Percentiles rank a stretch among this genome's conserved stretches.
phyloP scores from a whole-genome alignment of 176 grass and related monocot species.

The Dactylis glomerata region DNA sequence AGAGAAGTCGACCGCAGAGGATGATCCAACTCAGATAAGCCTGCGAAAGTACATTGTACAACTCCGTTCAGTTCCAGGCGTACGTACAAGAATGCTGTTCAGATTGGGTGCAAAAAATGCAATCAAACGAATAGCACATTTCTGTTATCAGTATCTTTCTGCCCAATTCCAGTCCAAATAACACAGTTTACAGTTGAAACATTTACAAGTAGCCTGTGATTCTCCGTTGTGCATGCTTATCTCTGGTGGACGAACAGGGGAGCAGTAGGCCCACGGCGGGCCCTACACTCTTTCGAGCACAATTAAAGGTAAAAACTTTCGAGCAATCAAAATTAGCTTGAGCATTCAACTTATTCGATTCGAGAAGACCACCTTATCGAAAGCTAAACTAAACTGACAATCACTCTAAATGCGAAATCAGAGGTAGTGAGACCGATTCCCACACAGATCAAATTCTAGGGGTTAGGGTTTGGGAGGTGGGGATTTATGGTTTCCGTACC shows the following conservation, averaged over 20 bases:
- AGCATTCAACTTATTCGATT: not conserved
- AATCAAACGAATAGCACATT: not conserved
- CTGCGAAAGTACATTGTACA: slow-evolving; percentile 4
- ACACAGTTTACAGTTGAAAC: not conserved
- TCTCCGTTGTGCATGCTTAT: not conserved
- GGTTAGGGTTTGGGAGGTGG: not conserved
- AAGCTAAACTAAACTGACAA: not conserved
- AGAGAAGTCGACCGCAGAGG: not conserved
- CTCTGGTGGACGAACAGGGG: not conserved
- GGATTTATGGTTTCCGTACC: not conserved
- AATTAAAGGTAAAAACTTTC: not conserved
- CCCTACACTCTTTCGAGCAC: not conserved
- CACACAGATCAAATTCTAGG: not conserved
- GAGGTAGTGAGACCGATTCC: not conserved
- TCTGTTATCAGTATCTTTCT: not conserved
- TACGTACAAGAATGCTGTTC: not conserved
- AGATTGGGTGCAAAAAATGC: not conserved
- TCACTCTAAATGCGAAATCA: not conserved
- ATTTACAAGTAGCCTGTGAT: not conserved
- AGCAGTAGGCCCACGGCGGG: not conserved
- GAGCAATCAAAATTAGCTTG: not conserved
- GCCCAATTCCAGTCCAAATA: not conserved
- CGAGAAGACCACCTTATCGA: not conserved
- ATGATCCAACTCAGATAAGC: slow-evolving; percentile 9
- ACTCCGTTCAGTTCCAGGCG: not conserved